Conservation (phyloP, 495 filamentous ascomycete genomes). For the Darksidea phi region DNA sequence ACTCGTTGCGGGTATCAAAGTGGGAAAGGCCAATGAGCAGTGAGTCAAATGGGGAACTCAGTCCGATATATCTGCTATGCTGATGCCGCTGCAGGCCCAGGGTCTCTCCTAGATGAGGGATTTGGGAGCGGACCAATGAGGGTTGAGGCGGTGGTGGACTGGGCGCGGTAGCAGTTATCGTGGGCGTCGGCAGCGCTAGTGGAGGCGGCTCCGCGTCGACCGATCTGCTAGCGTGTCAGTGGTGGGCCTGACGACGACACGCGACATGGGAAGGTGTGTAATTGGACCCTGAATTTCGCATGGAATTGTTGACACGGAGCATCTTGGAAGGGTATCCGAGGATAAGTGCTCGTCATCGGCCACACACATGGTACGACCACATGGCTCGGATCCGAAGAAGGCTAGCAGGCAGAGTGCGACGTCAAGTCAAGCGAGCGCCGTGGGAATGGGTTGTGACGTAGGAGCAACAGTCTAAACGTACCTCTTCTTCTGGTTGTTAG, state of each 20-base stretch:
- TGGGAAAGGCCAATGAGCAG: constrained; percentile 68
- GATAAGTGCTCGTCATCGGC: background rate
- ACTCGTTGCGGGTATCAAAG: constrained; percentile 72
- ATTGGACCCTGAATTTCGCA: background rate
- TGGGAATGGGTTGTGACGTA: constrained; percentile 9
- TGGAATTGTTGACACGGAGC: background rate
- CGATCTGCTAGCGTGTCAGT: constrained; percentile 30
- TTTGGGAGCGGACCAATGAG: constrained; percentile 20
- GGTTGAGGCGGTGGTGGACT: constrained; percentile 30
- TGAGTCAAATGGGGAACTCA: constrained; percentile 68
- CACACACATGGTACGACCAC: background rate
- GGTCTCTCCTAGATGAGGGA: constrained; percentile 41
- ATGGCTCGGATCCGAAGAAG: constrained; percentile 7
- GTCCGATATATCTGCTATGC: constrained; percentile 46
- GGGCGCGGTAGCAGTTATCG: constrained; percentile 38
- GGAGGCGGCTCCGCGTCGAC: constrained; percentile 39
- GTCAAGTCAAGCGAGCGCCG: constrained; percentile 7
- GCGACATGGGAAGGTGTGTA: background rate
- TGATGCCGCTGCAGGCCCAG: constrained; percentile 44
- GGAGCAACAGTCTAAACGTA: constrained; percentile 22
- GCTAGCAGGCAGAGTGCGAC: constrained; percentile 12
- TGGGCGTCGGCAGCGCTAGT: constrained; percentile 37
- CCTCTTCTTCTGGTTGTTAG: constrained; percentile 39
- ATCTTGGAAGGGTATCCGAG: background rate
- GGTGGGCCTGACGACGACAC: constrained; percentile 14